Percentiles rank a stretch among this genome's conserved stretches.
These are phyloP conservation scores for Dioscorea dumetorum DNA, from an alignment of 106 monocot genomes.

Conservation along the genomic window DNA sequence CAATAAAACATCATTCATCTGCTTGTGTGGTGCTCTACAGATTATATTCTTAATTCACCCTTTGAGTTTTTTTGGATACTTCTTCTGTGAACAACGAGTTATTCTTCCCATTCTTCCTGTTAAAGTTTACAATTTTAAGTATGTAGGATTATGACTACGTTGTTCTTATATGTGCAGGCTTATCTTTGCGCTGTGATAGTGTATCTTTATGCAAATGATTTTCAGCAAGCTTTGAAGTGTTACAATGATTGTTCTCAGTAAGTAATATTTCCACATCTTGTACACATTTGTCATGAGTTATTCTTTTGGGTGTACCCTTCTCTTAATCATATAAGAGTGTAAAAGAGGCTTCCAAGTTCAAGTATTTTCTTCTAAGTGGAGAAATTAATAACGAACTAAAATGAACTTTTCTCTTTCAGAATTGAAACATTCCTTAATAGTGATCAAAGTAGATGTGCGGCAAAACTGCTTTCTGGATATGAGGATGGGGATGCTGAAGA, in stretches of 20 bases:
- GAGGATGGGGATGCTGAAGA: slow-evolving; percentile 80
- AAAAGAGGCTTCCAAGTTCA: too few relatives aligned
- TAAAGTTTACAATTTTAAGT: neutral
- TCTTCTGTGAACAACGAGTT: too few relatives aligned
- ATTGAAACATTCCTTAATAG: slow-evolving; percentile 76
- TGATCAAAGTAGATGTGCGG: slow-evolving; percentile 77
- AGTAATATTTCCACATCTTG: slow-evolving; percentile 19
- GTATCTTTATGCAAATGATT: slow-evolving; percentile 95
- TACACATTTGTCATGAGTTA: neutral
- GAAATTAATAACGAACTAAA: too few relatives aligned
- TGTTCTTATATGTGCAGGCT: slow-evolving; percentile 53
- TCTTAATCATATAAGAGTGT: neutral
- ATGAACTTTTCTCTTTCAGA: slow-evolving; percentile 23
- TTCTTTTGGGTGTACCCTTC: neutral
- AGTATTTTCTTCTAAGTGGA: too few relatives aligned
- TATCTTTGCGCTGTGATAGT: slow-evolving; percentile 93
- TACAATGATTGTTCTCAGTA: slow-evolving; percentile 96
- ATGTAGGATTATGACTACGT: neutral
- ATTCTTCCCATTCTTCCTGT: too few relatives aligned
- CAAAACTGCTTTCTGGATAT: slow-evolving; percentile 83
- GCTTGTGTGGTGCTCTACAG: too few relatives aligned
- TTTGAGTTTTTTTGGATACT: too few relatives aligned
- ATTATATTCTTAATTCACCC: too few relatives aligned
- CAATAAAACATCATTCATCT: too few relatives aligned
- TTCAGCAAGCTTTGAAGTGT: slow-evolving; percentile 88